phyloP scores from a whole-genome alignment of 2,329 filamentous ascomycete species.

The Sphaerulina musiva region DNA sequence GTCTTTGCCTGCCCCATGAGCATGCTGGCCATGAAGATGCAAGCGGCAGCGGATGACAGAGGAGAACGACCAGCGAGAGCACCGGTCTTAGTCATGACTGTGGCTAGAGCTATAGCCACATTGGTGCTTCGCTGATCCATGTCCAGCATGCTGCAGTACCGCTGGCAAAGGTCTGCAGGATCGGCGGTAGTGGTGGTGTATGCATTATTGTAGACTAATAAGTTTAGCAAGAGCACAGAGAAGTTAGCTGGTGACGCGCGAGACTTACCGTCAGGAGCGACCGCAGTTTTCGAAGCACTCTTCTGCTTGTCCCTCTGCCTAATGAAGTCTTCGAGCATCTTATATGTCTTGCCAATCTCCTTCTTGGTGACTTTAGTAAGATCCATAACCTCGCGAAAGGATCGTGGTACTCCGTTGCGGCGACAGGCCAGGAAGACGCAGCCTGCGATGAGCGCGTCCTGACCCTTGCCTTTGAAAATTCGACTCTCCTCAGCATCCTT shows the following conservation, averaged over 20 bases:
- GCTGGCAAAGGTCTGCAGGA: conserved; percentile 60
- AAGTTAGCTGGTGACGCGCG: not conserved
- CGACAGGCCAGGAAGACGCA: conserved; percentile 98
- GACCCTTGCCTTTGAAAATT: conserved; percentile 89
- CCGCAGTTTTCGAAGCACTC: conserved; percentile 22
- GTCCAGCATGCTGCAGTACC: conserved; percentile 79
- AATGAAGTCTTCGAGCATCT: conserved; percentile 82
- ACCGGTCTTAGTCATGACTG: conserved; percentile 68
- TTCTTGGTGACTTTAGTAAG: conserved; percentile 94
- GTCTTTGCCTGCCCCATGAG: conserved; percentile 71
- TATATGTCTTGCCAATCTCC: conserved; percentile 94
- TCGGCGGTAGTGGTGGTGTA: conserved; percentile 30
- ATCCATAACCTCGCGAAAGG: conserved; percentile 89
- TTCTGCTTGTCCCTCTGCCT: conserved; percentile 62
- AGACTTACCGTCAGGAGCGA: conserved; percentile 43
- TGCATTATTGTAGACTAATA: conserved; percentile 23
- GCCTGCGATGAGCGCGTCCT: conserved; percentile 87
- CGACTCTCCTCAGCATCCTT: conserved; percentile 91
- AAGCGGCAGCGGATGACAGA: conserved; percentile 85
- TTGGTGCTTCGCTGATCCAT: conserved; percentile 70
- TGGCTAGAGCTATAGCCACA: conserved; percentile 70
- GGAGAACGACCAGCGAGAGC: conserved; percentile 88
- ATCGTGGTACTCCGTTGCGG: conserved; percentile 76
- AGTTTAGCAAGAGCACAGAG: not conserved
- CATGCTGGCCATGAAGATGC: conserved; percentile 92